Percentiles rank a stretch among this genome's conserved stretches.
Evolutionary conservation across 2,329 filamentous ascomycete species (phyloP).

Genomic region (Esteya vermicola): DNA sequence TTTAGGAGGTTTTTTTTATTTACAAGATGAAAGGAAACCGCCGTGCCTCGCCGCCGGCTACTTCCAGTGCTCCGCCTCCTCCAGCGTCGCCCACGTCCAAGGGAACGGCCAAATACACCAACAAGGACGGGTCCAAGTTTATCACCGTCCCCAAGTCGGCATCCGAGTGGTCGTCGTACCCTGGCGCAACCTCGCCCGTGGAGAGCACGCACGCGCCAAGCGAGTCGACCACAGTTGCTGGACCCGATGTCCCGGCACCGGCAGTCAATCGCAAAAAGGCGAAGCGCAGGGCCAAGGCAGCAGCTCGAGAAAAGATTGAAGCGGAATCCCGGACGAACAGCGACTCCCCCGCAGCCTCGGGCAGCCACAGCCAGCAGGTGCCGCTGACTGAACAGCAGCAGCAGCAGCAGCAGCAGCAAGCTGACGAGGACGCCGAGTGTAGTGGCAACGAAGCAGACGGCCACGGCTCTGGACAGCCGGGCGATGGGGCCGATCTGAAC

Average conservation of each 20-base stretch:
- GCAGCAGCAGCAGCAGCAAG: constrained; percentile 13
- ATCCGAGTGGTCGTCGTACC: constrained; percentile 37
- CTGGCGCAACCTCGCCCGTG: constrained; percentile 21
- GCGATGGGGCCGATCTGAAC: constrained; percentile 18
- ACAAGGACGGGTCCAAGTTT: constrained; percentile 56
- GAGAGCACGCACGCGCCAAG: constrained; percentile 7
- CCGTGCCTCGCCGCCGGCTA: constrained; percentile 14
- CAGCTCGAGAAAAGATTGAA: constrained; percentile 39
- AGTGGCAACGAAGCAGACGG: constrained; percentile 39
- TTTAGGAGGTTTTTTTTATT: no score
- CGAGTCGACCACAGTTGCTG: neutral
- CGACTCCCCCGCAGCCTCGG: constrained; percentile 18
- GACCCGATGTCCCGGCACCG: constrained; percentile 6
- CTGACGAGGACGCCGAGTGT: constrained; percentile 37
- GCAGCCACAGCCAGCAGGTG: neutral
- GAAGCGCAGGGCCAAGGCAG: constrained; percentile 79
- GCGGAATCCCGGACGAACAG: constrained; percentile 33
- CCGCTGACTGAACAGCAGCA: constrained; percentile 10
- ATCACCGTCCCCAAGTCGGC: constrained; percentile 48
- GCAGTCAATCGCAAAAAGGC: constrained; percentile 85
- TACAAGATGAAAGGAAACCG: constrained; percentile 20
- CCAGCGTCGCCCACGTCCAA: constrained; percentile 38
- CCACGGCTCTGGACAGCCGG: constrained; percentile 21
- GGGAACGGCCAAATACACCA: constrained; percentile 46
- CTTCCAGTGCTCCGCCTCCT: constrained; percentile 7